These are phyloP conservation scores for Toxicodendron radicans DNA, from an alignment of 345 rosid species.

Conservation along the genomic window DNA sequence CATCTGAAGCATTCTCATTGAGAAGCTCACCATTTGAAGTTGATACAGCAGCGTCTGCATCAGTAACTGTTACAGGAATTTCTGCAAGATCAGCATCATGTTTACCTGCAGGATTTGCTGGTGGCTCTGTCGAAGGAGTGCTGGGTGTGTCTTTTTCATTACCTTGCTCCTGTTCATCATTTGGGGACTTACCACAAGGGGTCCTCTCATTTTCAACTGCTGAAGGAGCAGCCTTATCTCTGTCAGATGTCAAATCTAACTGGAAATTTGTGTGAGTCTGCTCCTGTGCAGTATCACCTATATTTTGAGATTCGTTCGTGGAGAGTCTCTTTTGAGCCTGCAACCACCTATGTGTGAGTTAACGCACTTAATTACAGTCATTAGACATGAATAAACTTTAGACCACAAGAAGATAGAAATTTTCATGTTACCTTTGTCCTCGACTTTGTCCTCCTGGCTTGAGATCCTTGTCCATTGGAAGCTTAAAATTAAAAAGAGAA, in stretches of 20 bases:
- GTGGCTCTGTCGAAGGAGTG: conserved; percentile 33
- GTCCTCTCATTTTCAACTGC: conserved; percentile 45
- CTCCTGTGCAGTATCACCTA: conserved; percentile 36
- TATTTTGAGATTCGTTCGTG: conserved; percentile 37
- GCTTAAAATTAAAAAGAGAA: conserved; percentile 37
- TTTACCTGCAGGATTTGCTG: conserved; percentile 30
- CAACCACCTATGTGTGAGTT: conserved; percentile 23
- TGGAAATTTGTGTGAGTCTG: conserved; percentile 34
- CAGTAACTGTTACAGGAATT: conserved; percentile 35
- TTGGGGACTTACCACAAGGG: conserved; percentile 32
- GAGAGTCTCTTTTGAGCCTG: conserved; percentile 55
- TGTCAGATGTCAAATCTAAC: conserved; percentile 35
- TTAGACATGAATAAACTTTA: conserved; percentile 13
- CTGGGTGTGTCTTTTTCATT: conserved; percentile 36
- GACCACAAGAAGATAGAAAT: conserved; percentile 9
- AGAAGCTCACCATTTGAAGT: conserved; percentile 41
- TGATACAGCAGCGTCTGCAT: conserved; percentile 30
- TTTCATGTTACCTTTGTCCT: conserved; percentile 60
- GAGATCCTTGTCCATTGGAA: conserved; percentile 72
- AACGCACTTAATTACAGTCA: conserved; percentile 10
- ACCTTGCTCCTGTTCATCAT: conserved; percentile 29
- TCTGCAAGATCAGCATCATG: conserved; percentile 39
- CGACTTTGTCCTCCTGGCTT: conserved; percentile 53
- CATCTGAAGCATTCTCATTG: conserved; percentile 48
- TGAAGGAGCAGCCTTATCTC: conserved; percentile 29